Evolutionary conservation across 202 grass and related monocot species (phyloP).

Genomic region (Saccharum hybrid): DNA sequence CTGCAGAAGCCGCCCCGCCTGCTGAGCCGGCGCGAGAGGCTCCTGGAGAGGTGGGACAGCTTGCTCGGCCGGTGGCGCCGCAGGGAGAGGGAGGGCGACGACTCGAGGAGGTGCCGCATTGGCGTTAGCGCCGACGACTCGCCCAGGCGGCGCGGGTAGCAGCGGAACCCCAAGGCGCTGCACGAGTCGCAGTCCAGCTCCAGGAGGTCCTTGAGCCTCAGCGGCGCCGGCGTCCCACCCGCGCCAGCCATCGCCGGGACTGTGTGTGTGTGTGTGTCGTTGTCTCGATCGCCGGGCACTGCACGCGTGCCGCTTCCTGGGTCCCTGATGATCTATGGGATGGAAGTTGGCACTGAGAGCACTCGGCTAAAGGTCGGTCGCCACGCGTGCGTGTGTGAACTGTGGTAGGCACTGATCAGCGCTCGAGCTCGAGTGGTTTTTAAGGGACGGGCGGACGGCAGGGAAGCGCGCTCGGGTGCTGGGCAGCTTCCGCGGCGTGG

Average conservation of each 20-base stretch:
- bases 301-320: too few relatives aligned
- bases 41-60: conserved; percentile 61
- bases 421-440: not conserved
- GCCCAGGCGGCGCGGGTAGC: conserved; percentile 61
- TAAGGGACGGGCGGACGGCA: not conserved
- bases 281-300: too few relatives aligned
- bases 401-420: not conserved
- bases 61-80: not conserved
- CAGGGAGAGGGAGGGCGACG: not conserved
- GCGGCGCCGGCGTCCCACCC: conserved; percentile 53
- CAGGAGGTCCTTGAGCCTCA: conserved; percentile 87
- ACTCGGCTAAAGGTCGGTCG: not conserved
- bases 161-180: conserved; percentile 69
- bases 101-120: not conserved
- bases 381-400: too few relatives aligned
- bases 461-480: not conserved
- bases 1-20: conserved; percentile 52
- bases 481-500: conserved; percentile 40
- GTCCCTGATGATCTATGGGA: too few relatives aligned
- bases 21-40: conserved; percentile 62
- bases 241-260: conserved; percentile 21
- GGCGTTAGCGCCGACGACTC: too few relatives aligned
- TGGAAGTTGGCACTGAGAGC: too few relatives aligned
- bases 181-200: conserved; percentile 76
- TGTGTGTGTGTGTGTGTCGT: too few relatives aligned